These are phyloP conservation scores for Polygonum maritimum DNA, from an alignment of 148 eudicot genomes.

Conservation along the genomic window DNA sequence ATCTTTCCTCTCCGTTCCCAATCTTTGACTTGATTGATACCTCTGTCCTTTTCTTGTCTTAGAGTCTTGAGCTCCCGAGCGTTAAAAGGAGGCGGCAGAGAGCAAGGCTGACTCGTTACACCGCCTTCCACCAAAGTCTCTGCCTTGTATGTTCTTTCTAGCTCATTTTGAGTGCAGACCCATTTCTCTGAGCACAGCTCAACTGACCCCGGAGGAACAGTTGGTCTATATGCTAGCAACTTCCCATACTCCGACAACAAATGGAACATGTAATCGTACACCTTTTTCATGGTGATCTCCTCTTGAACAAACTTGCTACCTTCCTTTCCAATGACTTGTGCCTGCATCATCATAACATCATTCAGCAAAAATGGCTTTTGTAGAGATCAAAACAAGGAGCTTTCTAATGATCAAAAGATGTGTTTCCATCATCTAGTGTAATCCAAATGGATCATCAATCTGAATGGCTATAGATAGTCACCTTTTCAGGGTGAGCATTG, in stretches of 20 bases:
- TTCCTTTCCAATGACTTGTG: constrained; percentile 46
- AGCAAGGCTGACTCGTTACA: constrained; percentile 33
- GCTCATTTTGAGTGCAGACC: constrained; percentile 39
- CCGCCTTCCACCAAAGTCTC: constrained; percentile 33
- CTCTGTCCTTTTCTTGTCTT: constrained; percentile 23
- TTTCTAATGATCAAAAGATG: not conserved
- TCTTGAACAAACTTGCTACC: constrained; percentile 44
- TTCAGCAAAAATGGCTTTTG: not conserved
- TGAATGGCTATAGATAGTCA: constrained; percentile 4
- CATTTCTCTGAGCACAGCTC: constrained; percentile 47
- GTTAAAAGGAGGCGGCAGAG: constrained; percentile 30
- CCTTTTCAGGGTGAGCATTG: constrained; percentile 38
- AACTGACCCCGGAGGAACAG: constrained; percentile 32
- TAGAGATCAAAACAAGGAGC: not conserved
- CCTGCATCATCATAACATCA: constrained; percentile 20
- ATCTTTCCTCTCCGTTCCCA: constrained; percentile 25
- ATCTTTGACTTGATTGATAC: constrained; percentile 24
- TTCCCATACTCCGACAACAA: constrained; percentile 45
- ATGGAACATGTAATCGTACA: constrained; percentile 69
- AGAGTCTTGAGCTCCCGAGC: constrained; percentile 17
- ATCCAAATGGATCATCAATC: too few species aligned
- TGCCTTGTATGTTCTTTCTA: constrained; percentile 25
- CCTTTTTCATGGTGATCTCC: constrained; percentile 33
- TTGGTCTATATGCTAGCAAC: constrained; percentile 43
- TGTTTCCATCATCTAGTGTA: too few species aligned